Evolutionary conservation across 1,284 basidiomycete genomes (phyloP).

Genomic region (Jaminaea rosea): DNA sequence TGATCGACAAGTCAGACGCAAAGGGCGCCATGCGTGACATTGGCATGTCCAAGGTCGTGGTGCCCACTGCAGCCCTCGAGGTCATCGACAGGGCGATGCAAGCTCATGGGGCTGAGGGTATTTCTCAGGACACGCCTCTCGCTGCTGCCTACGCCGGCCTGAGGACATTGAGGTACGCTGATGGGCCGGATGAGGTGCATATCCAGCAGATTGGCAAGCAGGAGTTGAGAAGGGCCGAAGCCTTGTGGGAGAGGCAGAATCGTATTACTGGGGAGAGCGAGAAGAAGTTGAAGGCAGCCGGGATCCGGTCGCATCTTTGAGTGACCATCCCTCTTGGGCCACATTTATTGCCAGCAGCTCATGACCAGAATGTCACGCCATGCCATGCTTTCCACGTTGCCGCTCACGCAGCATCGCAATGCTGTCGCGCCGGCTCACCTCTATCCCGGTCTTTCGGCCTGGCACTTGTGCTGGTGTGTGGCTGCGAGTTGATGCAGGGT

Average conservation of each 20-base stretch:
- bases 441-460: too few species aligned
- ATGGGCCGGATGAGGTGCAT: constrained; percentile 60
- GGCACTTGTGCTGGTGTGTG: too few species aligned
- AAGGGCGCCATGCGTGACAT: constrained; percentile 96
- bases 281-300: constrained; percentile 18
- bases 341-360: background rate
- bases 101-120: constrained; percentile 77
- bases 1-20: constrained; percentile 81
- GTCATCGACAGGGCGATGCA: constrained; percentile 93
- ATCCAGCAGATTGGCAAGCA: constrained; percentile 84
- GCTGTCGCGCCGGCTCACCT: too few species aligned
- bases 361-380: too few species aligned
- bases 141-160: constrained; percentile 69
- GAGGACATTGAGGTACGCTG: constrained; percentile 55
- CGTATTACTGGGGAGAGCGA: constrained; percentile 15
- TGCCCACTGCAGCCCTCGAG: constrained; percentile 74
- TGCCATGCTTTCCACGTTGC: too few species aligned
- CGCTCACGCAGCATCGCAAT: too few species aligned
- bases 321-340: background rate
- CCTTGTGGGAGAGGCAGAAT: constrained; percentile 27
- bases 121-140: constrained; percentile 79
- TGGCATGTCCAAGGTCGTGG: constrained; percentile 84
- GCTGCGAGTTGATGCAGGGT: too few species aligned
- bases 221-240: constrained; percentile 51
- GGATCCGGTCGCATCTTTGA: constrained; percentile 30